phyloP scores from a whole-genome alignment of 345 rosid species.

The Eucalyptus pauciflora region DNA sequence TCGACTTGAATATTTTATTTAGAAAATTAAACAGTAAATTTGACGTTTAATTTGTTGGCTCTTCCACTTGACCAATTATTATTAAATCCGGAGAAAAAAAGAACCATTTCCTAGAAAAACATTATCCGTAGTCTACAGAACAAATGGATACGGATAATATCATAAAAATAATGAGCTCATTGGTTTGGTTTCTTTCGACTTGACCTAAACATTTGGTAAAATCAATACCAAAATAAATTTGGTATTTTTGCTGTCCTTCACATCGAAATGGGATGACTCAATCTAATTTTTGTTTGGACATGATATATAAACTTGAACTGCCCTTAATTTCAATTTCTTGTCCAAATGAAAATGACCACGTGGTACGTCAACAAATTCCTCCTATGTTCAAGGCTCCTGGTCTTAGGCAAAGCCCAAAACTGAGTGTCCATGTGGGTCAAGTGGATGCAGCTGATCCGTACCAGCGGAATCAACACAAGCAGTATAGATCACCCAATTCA shows the following conservation, averaged over 20 bases:
- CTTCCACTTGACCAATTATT: accelerated
- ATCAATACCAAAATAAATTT: background rate
- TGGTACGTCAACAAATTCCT: background rate
- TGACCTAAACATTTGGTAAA: background rate
- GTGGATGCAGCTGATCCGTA: background rate
- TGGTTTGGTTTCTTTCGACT: background rate
- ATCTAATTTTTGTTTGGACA: background rate
- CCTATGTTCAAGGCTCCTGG: background rate
- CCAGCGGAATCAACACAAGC: background rate
- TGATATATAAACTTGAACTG: background rate
- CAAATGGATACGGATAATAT: no score
- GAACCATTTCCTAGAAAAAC: background rate
- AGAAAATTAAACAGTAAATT: background rate
- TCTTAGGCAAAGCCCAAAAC: background rate
- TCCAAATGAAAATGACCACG: background rate
- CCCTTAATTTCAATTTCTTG: background rate
- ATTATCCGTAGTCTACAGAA: background rate
- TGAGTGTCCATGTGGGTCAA: background rate
- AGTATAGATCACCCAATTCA: background rate
- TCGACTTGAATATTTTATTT: background rate
- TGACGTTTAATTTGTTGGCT: background rate
- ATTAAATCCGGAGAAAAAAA: background rate
- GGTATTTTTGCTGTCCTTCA: background rate
- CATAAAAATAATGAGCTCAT: background rate
- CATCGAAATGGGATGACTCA: background rate